Base-by-base conservation (phyloP, 805 yeast genomes). In the Ogataea degrootiae region DNA sequence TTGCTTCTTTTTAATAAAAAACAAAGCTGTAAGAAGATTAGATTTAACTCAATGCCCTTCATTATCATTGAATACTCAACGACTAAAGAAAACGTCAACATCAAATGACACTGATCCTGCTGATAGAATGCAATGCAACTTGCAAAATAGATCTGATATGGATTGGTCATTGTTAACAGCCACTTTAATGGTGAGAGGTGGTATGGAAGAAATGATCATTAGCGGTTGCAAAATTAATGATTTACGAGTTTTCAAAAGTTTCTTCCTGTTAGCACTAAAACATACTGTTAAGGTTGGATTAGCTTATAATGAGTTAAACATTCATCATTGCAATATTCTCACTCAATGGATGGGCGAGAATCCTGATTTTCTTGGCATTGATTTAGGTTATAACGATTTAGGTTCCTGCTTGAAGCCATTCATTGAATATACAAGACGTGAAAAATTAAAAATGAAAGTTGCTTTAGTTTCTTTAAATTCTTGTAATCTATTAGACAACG, bases 111-210 rank as follows among this genome's bases (percentile, higher is more conserved):
- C 56, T 7, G 47, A 62, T 3, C 51, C 48, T 4, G 21, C 37
- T 6, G 65, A 76, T 46, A 54, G 68, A 34, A 79, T 79, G 83
- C 48, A 55, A 5, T 70, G 77, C 51, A 77, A 77, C 57, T 58
- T 60, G 31, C 74, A 75, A 26, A 72, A 83, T 58, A 75, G 97
- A 48, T 77, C 87, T 2, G 83, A 80, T 47, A 82, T 84, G 84
- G 90, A 91, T 64, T 91, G 97, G 97, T 67, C 78, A 2, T 67
- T 87, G 42, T 75, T 92, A 47, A 79, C 82, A 3, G 85, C 87
- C 12, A 83, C 95, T 0, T 60, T 91, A 17, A 72, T 73, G 17
- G 76, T 75, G 17, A 71, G 96, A 52, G 84, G 83, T 38, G 92
- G 94, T 3, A 75, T 91, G 31, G 92, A 83, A 51, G 96, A 88